A percentile compares a stretch with the other conserved stretches of the same genome.
phyloP scores from a whole-genome alignment of 2,329 filamentous ascomycete genomes.

The Talaromyces islandicus region DNA sequence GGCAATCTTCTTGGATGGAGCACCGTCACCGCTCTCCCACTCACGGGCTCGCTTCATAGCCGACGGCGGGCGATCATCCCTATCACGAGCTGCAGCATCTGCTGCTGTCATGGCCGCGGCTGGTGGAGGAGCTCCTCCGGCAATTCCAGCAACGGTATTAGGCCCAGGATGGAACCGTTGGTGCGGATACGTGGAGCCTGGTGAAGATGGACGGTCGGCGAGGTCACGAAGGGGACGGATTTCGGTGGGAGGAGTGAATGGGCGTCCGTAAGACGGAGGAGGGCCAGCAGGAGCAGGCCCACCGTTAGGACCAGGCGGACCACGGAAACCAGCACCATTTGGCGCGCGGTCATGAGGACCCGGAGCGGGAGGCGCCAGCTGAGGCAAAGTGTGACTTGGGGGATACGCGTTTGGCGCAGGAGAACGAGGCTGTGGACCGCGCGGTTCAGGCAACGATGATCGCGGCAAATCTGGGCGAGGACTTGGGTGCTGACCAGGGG shows the following conservation, averaged over 20 bases:
- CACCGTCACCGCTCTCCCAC: conserved; percentile 74
- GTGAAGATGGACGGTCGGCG: conserved; percentile 74
- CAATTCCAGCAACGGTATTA: conserved; percentile 51
- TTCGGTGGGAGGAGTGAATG: conserved; percentile 76
- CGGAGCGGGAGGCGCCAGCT: conserved; percentile 43
- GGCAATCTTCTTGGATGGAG: conserved; percentile 68
- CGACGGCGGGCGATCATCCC: conserved; percentile 71
- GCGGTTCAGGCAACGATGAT: conserved; percentile 60
- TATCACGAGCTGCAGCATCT: conserved; percentile 60
- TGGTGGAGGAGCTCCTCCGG: conserved; percentile 61
- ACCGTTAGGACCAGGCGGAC: conserved; percentile 55
- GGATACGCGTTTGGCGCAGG: conserved; percentile 48
- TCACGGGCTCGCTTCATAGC: conserved; percentile 80
- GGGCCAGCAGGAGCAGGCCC: conserved; percentile 46
- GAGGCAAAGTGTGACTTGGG: conserved; percentile 45
- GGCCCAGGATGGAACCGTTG: conserved; percentile 73
- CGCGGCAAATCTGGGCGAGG: conserved; percentile 68
- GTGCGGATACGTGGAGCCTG: conserved; percentile 76
- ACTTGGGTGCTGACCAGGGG: conserved; percentile 66
- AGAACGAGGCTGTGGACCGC: conserved; percentile 52
- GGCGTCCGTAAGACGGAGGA: conserved; percentile 66
- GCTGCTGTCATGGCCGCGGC: conserved; percentile 61
- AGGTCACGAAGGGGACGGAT: conserved; percentile 70
- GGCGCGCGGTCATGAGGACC: conserved; percentile 35
- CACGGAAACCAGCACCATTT: conserved; percentile 23